phyloP scores from a whole-genome alignment of 306 rosid species.

The Morella rubra region DNA sequence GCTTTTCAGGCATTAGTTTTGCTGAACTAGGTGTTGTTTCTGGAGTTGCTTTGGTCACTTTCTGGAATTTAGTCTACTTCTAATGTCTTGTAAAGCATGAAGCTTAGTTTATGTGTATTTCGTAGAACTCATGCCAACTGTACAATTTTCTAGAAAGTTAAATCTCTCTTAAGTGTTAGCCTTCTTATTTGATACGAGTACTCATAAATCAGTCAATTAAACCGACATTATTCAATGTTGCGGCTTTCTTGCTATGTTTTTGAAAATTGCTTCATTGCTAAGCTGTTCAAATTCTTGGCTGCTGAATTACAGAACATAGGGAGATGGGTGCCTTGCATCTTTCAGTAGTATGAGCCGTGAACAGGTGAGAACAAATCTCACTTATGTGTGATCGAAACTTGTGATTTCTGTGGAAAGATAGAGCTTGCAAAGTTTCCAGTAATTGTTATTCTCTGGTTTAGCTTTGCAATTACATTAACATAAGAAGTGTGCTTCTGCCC shows the following conservation, averaged over 20 bases:
- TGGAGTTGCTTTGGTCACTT: constrained; percentile 13
- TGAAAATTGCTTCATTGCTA: constrained; percentile 27
- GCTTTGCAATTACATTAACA: constrained; percentile 7
- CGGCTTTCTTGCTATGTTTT: constrained; percentile 6
- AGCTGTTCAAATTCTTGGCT: constrained; percentile 35
- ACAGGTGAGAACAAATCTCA: constrained; percentile 53
- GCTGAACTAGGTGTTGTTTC: constrained; percentile 10
- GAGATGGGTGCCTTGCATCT: constrained; percentile 52
- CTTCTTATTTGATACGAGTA: not conserved
- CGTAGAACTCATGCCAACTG: constrained; percentile 36
- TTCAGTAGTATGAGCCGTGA: constrained; percentile 48
- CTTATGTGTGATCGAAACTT: constrained; percentile 34
- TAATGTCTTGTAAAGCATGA: constrained; percentile 29
- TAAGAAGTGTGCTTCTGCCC: constrained; percentile 29
- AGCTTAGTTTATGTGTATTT: constrained; percentile 34
- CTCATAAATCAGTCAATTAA: not conserved
- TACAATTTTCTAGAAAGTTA: constrained; percentile 28
- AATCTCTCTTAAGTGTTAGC: constrained; percentile 21
- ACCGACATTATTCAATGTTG: constrained; percentile 18
- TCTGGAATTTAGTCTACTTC: constrained; percentile 6
- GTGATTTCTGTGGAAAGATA: constrained; percentile 29
- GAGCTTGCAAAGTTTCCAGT: constrained; percentile 26
- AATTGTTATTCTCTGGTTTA: constrained; percentile 8
- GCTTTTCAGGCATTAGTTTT: constrained; percentile 36
- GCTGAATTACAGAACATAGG: constrained; percentile 59